A percentile compares a stretch with the other conserved stretches of the same genome.
phyloP scores from a whole-genome alignment of 441 rosid species.

The Kokia cookei region DNA sequence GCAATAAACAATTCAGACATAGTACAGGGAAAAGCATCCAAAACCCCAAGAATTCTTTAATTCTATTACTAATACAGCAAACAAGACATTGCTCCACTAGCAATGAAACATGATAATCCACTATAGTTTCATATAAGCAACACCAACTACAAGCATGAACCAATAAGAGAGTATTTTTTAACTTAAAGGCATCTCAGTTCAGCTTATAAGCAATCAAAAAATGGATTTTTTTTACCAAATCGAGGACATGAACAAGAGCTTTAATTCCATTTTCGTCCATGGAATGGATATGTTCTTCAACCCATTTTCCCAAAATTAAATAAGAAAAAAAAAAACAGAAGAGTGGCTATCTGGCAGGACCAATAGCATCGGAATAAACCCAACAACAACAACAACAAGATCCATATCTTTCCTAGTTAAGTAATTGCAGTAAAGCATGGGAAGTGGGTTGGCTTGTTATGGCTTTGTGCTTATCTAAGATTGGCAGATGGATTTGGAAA shows the following conservation, averaged over 20 bases:
- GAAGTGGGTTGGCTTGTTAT: not conserved
- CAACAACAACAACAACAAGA: not conserved
- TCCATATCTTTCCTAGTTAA: not conserved
- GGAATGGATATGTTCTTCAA: conserved; percentile 57
- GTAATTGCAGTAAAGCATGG: not conserved
- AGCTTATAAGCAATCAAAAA: not conserved
- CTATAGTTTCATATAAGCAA: not conserved
- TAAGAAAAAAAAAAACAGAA: too few species aligned
- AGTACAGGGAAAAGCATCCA: not conserved
- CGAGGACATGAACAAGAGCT: conserved; percentile 75
- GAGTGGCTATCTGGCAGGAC: not conserved
- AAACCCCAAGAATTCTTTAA: not conserved
- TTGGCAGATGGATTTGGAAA: not conserved
- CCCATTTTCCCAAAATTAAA: conserved; percentile 89
- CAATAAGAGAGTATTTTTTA: not conserved
- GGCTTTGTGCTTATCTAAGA: not conserved
- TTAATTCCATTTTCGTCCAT: conserved; percentile 69
- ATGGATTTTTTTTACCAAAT: conserved; percentile 39
- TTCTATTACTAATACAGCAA: not conserved
- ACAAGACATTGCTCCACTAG: not conserved
- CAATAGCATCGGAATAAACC: not conserved
- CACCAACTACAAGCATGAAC: not conserved
- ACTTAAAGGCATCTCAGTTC: not conserved
- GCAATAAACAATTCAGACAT: not conserved
- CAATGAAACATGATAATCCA: not conserved